Percentiles rank a stretch among this genome's conserved stretches.
These are phyloP conservation scores for Sporothrix luriei DNA, from an alignment of 2,329 filamentous ascomycete genomes.

Conservation along the genomic window DNA sequence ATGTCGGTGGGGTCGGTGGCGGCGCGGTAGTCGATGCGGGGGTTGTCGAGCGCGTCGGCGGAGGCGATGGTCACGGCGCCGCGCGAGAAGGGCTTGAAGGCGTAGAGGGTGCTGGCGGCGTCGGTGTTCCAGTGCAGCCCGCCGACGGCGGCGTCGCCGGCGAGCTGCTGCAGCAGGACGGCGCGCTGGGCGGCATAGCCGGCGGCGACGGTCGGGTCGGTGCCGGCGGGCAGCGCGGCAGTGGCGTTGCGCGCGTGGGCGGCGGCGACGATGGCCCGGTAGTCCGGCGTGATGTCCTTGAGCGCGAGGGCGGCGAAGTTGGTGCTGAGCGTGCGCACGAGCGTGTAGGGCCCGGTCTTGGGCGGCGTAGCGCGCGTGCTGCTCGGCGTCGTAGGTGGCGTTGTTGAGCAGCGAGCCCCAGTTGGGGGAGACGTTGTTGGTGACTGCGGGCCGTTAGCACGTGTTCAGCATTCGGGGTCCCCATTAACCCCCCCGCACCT, in stretches of 20 bases:
- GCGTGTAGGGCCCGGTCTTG: constrained; percentile 41
- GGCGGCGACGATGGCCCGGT: constrained; percentile 38
- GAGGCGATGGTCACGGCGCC: constrained; percentile 46
- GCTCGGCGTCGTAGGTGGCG: constrained; percentile 43
- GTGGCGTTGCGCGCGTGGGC: constrained; percentile 19
- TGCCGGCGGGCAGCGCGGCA: constrained; percentile 42
- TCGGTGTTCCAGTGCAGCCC: constrained; percentile 43
- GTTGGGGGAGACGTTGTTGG: constrained; percentile 40
- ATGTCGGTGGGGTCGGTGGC: constrained; percentile 47
- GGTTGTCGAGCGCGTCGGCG: constrained; percentile 42
- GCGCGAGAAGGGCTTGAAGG: constrained; percentile 43
- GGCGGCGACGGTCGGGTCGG: constrained; percentile 44
- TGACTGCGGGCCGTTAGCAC: constrained; percentile 27
- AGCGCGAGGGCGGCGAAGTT: constrained; percentile 44
- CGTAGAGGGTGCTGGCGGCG: constrained; percentile 40
- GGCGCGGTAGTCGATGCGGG: constrained; percentile 46
- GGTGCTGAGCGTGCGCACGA: constrained; percentile 39
- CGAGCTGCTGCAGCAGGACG: constrained; percentile 41
- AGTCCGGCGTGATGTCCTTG: constrained; percentile 41
- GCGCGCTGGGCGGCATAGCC: constrained; percentile 45
- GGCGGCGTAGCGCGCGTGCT: constrained; percentile 42
- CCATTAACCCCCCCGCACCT: not conserved
- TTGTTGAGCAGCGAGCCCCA: constrained; percentile 41
- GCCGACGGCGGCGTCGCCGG: constrained; percentile 37
- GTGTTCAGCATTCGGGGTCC: too few relatives aligned